Conservation (phyloP, 306 rosid species). For the Cajanus cajan region DNA sequence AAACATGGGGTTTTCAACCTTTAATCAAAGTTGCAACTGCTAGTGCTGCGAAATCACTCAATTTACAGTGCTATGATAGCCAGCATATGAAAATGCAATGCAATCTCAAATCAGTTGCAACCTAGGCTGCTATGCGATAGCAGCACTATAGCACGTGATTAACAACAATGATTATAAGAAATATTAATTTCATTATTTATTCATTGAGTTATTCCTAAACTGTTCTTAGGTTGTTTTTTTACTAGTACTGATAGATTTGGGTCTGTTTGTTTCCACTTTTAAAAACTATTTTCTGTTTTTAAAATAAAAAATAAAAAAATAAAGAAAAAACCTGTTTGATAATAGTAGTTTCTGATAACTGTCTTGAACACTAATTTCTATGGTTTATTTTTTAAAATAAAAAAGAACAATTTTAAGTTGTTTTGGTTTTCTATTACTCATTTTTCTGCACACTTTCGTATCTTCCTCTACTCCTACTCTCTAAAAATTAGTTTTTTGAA, state of each 20-base stretch:
- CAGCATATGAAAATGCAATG: not conserved
- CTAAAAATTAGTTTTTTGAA: not conserved
- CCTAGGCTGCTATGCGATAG: not conserved
- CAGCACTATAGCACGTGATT: not conserved
- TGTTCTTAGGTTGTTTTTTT: not conserved
- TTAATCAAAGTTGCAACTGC: not conserved
- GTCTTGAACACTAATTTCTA: not conserved
- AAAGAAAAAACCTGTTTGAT: not conserved
- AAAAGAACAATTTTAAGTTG: not conserved
- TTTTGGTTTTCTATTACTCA: not conserved
- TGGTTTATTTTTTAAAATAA: not conserved
- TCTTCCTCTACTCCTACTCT: not conserved
- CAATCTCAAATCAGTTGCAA: not conserved
- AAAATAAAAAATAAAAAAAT: not conserved
- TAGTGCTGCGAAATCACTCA: not conserved
- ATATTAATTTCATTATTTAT: constrained; percentile 12
- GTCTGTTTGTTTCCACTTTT: not conserved
- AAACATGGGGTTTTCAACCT: not conserved
- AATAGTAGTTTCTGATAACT: not conserved
- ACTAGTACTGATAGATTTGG: not conserved
- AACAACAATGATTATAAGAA: not conserved
- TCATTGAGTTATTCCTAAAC: not conserved
- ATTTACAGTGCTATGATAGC: not conserved
- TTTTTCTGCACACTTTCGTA: not conserved
- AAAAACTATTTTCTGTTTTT: not conserved